A percentile compares a stretch with the other conserved stretches of the same genome.
phyloP scores from a whole-genome alignment of 208 protist species.

The Wallacemonas sp. region DNA sequence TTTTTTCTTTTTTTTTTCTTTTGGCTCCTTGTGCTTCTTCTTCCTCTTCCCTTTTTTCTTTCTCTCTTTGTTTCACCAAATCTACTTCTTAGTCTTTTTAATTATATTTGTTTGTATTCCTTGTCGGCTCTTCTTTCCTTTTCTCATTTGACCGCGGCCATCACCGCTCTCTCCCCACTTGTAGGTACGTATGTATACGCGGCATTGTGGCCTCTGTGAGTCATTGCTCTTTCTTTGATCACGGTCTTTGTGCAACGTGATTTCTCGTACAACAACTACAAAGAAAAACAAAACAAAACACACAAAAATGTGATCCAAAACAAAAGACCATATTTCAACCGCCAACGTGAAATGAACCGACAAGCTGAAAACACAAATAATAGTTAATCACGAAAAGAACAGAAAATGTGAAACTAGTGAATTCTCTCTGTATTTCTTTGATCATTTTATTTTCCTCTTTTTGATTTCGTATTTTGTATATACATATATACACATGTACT shows the following conservation, averaged over 20 bases:
- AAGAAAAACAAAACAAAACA: constrained; percentile 11
- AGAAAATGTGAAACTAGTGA: too few relatives aligned
- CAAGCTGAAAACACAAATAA: too few relatives aligned
- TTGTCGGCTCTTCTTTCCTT: not conserved
- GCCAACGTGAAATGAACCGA: too few relatives aligned
- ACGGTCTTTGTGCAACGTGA: too few relatives aligned
- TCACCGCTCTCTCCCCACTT: too few relatives aligned
- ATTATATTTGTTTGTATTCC: constrained; percentile 10
- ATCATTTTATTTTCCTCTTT: constrained; percentile 10
- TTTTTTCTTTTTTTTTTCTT: not conserved
- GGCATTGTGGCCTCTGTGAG: too few relatives aligned
- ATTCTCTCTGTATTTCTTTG: not conserved
- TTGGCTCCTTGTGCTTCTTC: constrained; percentile 10
- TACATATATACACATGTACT: not conserved
- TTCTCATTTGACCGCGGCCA: not conserved
- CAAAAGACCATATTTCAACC: too few relatives aligned
- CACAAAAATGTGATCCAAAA: too few relatives aligned
- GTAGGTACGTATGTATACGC: too few relatives aligned
- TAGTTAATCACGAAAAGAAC: too few relatives aligned
- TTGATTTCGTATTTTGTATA: not conserved
- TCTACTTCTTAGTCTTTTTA: constrained; percentile 5
- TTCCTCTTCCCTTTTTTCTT: constrained; percentile 7
- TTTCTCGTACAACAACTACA: not conserved
- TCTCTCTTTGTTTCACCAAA: not conserved
- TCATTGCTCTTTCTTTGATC: too few relatives aligned